phyloP scores from a whole-genome alignment of 306 rosid species.

The Vigna unguiculata region DNA sequence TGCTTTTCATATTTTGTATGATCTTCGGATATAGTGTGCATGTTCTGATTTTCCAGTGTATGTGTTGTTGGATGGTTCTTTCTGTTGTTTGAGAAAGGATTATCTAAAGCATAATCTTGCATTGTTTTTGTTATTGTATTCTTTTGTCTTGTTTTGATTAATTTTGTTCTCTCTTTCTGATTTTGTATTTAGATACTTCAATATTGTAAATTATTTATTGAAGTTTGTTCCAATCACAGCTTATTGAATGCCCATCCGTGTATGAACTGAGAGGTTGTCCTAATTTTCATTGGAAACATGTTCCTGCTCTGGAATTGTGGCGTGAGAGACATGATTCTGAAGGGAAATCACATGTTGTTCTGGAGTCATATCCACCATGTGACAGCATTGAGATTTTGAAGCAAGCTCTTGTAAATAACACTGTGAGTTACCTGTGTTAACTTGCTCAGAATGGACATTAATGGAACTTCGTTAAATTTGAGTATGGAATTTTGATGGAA shows the following conservation, averaged over 20 bases:
- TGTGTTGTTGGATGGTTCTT: slow-evolving; percentile 25
- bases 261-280: slow-evolving; percentile 82
- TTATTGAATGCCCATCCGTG: slow-evolving; percentile 92
- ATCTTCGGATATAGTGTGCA: slow-evolving; percentile 26
- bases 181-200: slow-evolving; percentile 25
- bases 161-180: neutral
- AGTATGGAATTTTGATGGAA: slow-evolving; percentile 15
- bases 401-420: slow-evolving; percentile 77
- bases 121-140: neutral
- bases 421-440: slow-evolving; percentile 57
- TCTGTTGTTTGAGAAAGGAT: slow-evolving; percentile 22
- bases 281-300: slow-evolving; percentile 72
- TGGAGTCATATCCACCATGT: slow-evolving; percentile 78
- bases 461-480: slow-evolving; percentile 9
- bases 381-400: slow-evolving; percentile 65
- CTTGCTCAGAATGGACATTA: slow-evolving; percentile 22
- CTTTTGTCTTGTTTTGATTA: slow-evolving; percentile 15
- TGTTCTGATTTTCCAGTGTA: slow-evolving; percentile 33
- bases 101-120: slow-evolving; percentile 28
- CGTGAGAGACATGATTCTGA: slow-evolving; percentile 62
- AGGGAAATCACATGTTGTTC: slow-evolving; percentile 61
- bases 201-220: slow-evolving; percentile 44
- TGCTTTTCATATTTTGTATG: slow-evolving; percentile 12
- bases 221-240: slow-evolving; percentile 61
- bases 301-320: slow-evolving; percentile 83